Evolutionary conservation across 805 yeast genomes (phyloP).

Genomic region (Metschnikowia dekortorum): DNA sequence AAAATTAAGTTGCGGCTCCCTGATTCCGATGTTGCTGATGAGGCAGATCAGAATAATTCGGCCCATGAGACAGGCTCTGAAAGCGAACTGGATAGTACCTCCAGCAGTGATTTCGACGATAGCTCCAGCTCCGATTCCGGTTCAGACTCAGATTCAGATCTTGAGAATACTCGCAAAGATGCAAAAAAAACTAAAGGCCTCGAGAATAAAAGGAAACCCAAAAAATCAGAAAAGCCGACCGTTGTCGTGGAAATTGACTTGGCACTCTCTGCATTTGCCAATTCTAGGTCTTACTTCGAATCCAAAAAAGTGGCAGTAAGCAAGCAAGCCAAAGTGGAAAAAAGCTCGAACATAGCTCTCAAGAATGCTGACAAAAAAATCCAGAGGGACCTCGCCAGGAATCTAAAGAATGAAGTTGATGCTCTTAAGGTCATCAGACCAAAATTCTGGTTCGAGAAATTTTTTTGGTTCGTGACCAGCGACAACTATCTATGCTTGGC

Average conservation of each 20-base stretch:
- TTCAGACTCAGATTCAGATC: slow-evolving; percentile 24
- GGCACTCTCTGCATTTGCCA: slow-evolving; percentile 75
- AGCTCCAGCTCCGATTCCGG: slow-evolving; percentile 24
- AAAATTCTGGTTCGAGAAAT: slow-evolving; percentile 91
- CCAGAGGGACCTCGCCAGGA: slow-evolving; percentile 61
- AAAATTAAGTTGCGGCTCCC: slow-evolving; percentile 58
- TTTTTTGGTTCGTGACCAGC: slow-evolving; percentile 87
- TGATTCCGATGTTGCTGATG: slow-evolving; percentile 36
- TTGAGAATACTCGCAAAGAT: slow-evolving; percentile 12
- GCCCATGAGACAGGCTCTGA: slow-evolving; percentile 24
- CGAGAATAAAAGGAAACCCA: slow-evolving; percentile 11
- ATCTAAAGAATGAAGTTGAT: slow-evolving; percentile 49
- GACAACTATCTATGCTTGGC: slow-evolving; percentile 85
- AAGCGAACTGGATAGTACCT: slow-evolving; percentile 33
- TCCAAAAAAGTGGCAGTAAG: slow-evolving; percentile 69
- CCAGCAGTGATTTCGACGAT: slow-evolving; percentile 21
- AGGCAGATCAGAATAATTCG: slow-evolving; percentile 21
- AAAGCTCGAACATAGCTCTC: slow-evolving; percentile 71
- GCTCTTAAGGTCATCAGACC: slow-evolving; percentile 57
- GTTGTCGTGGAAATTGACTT: slow-evolving; percentile 65
- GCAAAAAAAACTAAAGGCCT: slow-evolving; percentile 9
- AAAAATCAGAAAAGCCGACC: slow-evolving; percentile 9
- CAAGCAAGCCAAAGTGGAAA: slow-evolving; percentile 76
- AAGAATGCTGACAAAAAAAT: slow-evolving; percentile 80
- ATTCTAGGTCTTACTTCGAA: slow-evolving; percentile 77